Conservation (phyloP, 2,329 filamentous ascomycete genomes). For the Xylaria polymorpha region DNA sequence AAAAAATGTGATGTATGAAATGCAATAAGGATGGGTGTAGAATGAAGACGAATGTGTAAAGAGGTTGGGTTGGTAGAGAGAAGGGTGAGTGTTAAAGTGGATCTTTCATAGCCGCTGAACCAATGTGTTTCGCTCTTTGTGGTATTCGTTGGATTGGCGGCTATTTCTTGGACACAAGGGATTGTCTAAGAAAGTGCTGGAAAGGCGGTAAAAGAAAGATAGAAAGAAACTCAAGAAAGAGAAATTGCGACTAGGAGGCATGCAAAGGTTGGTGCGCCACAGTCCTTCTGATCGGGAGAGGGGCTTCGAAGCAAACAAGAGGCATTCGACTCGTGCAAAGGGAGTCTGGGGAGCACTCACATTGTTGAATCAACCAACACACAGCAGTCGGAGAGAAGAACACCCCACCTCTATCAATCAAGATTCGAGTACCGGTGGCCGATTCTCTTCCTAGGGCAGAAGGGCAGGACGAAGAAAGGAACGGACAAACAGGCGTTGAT, state of each 20-base stretch:
- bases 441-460: conserved; percentile 13
- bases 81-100: conserved; percentile 2
- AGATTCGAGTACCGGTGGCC: neutral
- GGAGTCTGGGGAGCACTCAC: conserved; percentile 23
- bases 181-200: conserved; percentile 42
- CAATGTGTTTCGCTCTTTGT: conserved; percentile 25
- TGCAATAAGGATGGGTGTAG: neutral
- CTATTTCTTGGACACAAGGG: conserved; percentile 39
- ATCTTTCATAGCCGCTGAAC: conserved; percentile 6
- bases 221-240: neutral
- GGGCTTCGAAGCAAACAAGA: conserved; percentile 35
- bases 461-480: conserved; percentile 19
- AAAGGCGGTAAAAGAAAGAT: conserved; percentile 21
- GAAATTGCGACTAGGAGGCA: conserved; percentile 25
- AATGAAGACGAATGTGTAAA: conserved; percentile 17
- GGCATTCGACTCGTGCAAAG: neutral
- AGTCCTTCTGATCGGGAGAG: neutral
- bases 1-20: conserved; percentile 16
- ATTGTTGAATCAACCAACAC: conserved; percentile 6
- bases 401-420: conserved; percentile 8
- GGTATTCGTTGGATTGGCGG: conserved; percentile 13
- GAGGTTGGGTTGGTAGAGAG: neutral
- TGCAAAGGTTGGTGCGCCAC: conserved; percentile 1
- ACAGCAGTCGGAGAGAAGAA: neutral
- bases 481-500: conserved; percentile 26